Percentiles rank a stretch among this genome's conserved stretches.
phyloP scores from a whole-genome alignment of 176 grass and related monocot species.

The Zoysia japonica region DNA sequence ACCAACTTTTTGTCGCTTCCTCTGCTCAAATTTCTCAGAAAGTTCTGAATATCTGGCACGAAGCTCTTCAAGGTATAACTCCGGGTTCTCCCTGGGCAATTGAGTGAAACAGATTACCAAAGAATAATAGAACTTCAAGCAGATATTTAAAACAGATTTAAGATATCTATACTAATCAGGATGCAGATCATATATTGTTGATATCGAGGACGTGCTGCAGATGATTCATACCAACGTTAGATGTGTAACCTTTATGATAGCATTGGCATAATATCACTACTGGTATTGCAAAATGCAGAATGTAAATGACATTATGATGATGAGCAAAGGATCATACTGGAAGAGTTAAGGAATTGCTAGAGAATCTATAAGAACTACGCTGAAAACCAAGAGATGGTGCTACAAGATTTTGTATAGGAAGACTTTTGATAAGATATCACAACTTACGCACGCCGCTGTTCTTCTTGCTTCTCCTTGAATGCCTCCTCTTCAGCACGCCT shows the following conservation, averaged over 20 bases:
- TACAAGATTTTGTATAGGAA: conserved; percentile 25
- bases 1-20: conserved; percentile 82
- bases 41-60: conserved; percentile 66
- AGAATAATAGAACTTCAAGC: background rate
- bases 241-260: background rate
- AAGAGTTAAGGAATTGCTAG: background rate
- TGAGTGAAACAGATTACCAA: conserved; percentile 36
- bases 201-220: conserved; percentile 9
- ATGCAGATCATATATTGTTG: background rate
- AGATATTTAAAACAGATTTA: conserved; percentile 25
- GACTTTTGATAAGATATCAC: conserved; percentile 26
- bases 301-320: conserved; percentile 1
- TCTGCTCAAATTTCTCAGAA: conserved; percentile 79
- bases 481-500: conserved; percentile 83
- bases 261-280: background rate
- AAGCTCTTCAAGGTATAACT: conserved; percentile 89
- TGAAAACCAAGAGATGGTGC: background rate
- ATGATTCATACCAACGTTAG: conserved; percentile 11
- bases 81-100: conserved; percentile 80
- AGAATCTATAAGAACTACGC: conserved; percentile 16
- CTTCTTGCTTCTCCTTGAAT: conserved; percentile 78
- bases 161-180: conserved; percentile 4
- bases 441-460: conserved; percentile 78
- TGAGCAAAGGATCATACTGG: background rate
- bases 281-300: conserved; percentile 31